Percentiles rank a stretch among this genome's conserved stretches.
Evolutionary conservation across 768 basidiomycete genomes (phyloP).

Genomic region (Cystobasidium ongulense): DNA sequence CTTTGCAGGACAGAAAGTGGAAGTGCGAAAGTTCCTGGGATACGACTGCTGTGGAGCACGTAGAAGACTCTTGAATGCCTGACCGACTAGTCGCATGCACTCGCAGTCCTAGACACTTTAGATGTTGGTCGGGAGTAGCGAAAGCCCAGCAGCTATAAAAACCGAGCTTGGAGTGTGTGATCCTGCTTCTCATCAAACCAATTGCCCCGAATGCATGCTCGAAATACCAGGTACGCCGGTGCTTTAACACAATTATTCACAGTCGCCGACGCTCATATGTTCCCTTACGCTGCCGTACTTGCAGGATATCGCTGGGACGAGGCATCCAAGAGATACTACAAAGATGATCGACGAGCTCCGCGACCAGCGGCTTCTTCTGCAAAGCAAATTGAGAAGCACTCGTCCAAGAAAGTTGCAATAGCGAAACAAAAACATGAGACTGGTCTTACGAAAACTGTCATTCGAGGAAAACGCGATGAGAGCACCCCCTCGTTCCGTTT

Average conservation of each 20-base stretch:
- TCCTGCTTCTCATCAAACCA: neutral
- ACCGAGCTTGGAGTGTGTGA: too few relatives aligned
- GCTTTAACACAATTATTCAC: neutral
- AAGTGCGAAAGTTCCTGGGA: neutral
- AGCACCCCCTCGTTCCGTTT: neutral
- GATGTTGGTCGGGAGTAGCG: neutral
- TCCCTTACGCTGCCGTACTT: neutral
- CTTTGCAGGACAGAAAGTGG: neutral
- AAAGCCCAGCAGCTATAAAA: too few relatives aligned
- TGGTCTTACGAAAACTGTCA: too few relatives aligned
- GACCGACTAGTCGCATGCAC: constrained; percentile 1
- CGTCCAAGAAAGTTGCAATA: neutral
- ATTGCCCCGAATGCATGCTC: constrained; percentile 6
- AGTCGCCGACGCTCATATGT: neutral
- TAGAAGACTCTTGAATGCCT: neutral
- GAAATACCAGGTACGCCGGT: constrained; percentile 9
- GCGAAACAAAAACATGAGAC: neutral
- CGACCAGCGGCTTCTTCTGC: neutral
- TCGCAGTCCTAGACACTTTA: neutral
- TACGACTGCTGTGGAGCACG: neutral
- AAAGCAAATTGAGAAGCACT: too few relatives aligned
- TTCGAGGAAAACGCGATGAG: too few relatives aligned
- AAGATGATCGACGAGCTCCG: constrained; percentile 1
- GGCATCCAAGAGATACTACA: constrained; percentile 30
- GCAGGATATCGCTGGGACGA: constrained; percentile 26